Percentiles rank a stretch among this genome's conserved stretches.
Conservation (phyloP, 495 filamentous ascomycete genomes). For the Annulohypoxylon nitens region DNA sequence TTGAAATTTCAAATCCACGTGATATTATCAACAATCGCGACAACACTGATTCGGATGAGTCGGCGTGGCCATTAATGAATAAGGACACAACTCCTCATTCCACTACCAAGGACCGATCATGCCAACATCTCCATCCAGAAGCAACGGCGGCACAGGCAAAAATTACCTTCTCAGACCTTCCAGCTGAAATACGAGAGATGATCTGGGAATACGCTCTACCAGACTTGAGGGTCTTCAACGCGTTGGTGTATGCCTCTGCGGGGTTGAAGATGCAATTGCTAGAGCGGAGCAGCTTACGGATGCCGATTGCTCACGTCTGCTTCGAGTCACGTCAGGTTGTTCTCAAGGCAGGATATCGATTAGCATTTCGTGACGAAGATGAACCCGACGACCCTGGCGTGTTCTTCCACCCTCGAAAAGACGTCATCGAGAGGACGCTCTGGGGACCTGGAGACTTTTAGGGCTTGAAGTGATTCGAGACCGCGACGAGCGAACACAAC, state of each 20-base stretch:
- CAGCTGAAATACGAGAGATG: slow-evolving; percentile 49
- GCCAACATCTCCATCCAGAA: not conserved
- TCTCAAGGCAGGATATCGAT: slow-evolving; percentile 37
- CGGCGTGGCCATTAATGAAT: not conserved
- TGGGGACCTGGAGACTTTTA: slow-evolving; percentile 44
- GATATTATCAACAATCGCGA: not conserved
- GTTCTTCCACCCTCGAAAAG: slow-evolving; percentile 45
- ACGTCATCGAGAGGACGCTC: slow-evolving; percentile 45
- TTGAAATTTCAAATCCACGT: not conserved
- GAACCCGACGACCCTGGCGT: slow-evolving; percentile 44
- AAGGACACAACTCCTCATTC: not conserved
- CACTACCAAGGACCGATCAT: not conserved
- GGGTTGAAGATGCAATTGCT: slow-evolving; percentile 44
- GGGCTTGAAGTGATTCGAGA: slow-evolving; percentile 11
- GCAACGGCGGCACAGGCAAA: not conserved
- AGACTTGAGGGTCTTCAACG: slow-evolving; percentile 46
- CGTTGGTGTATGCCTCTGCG: slow-evolving; percentile 42
- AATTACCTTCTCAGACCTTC: slow-evolving; percentile 46
- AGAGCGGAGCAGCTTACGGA: slow-evolving; percentile 32
- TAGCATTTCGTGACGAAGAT: slow-evolving; percentile 44
- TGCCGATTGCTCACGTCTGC: slow-evolving; percentile 48
- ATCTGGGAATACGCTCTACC: slow-evolving; percentile 53
- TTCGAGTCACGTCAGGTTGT: slow-evolving; percentile 50
- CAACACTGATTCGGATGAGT: not conserved
- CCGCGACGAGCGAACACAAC: not conserved